phyloP scores from a whole-genome alignment of 495 filamentous ascomycete species.

The Talaromyces thailandensis region DNA sequence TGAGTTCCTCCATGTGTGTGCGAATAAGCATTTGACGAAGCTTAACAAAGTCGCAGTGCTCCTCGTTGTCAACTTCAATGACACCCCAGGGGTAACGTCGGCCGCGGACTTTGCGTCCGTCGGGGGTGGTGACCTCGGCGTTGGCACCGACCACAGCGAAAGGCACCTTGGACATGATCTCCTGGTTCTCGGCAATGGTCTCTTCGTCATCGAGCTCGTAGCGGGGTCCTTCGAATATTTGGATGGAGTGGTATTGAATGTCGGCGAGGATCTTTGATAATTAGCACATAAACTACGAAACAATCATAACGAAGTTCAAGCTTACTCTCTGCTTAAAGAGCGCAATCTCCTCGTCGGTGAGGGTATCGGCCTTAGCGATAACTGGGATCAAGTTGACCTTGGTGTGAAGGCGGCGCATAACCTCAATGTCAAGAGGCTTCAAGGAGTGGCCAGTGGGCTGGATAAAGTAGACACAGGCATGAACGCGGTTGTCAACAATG shows the following conservation, averaged over 20 bases:
- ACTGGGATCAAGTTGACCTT: slow-evolving; percentile 99
- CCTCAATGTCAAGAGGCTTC: slow-evolving; percentile 97
- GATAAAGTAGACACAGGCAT: slow-evolving; percentile 98
- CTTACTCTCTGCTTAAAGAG: slow-evolving; percentile 91
- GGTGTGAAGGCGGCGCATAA: slow-evolving; percentile 97
- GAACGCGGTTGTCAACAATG: slow-evolving; percentile 97
- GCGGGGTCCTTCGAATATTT: slow-evolving; percentile 97
- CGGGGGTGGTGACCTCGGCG: slow-evolving; percentile 77
- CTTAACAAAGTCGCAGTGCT: slow-evolving; percentile 99
- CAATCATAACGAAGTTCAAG: slow-evolving; percentile 4
- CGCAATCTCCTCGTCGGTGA: slow-evolving; percentile 93
- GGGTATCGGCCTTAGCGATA: slow-evolving; percentile 95
- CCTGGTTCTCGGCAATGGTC: slow-evolving; percentile 98
- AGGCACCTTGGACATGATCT: slow-evolving; percentile 99
- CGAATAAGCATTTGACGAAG: slow-evolving; percentile 99
- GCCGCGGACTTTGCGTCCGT: slow-evolving; percentile 92
- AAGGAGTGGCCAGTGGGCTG: slow-evolving; percentile 98
- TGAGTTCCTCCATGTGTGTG: slow-evolving; percentile 99
- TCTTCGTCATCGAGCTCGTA: slow-evolving; percentile 99
- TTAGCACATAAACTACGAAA: not conserved
- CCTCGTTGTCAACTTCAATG: slow-evolving; percentile 99
- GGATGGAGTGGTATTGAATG: slow-evolving; percentile 90
- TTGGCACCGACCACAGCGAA: slow-evolving; percentile 98
- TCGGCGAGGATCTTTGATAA: slow-evolving; percentile 79
- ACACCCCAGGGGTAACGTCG: slow-evolving; percentile 97